phyloP scores from a whole-genome alignment of 768 basidiomycete species.

The Suillus variegatus region DNA sequence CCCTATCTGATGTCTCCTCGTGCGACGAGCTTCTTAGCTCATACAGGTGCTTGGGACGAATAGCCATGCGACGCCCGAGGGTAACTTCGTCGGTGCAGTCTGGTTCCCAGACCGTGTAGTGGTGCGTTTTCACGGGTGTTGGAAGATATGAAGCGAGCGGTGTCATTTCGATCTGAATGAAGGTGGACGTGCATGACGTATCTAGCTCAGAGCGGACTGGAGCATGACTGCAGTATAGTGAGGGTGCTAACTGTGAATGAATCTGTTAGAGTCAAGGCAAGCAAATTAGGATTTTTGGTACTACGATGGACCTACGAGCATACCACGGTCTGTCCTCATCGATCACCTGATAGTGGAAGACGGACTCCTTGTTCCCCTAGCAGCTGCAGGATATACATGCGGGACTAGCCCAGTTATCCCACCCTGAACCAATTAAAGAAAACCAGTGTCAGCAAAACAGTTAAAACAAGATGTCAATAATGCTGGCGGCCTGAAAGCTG shows the following conservation, averaged over 20 bases:
- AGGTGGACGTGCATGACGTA: no score
- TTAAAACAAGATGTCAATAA: background rate
- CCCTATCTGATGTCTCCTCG: slow-evolving; percentile 45
- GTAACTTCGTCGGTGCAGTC: slow-evolving; percentile 63
- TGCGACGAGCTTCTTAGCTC: slow-evolving; percentile 37
- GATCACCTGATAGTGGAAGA: background rate
- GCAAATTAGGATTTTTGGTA: background rate
- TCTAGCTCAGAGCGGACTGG: background rate
- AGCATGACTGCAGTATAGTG: background rate
- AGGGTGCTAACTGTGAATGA: background rate
- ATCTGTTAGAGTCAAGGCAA: background rate
- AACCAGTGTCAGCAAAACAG: background rate
- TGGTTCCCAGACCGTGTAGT: slow-evolving; percentile 60
- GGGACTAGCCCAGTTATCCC: background rate
- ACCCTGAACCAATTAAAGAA: background rate
- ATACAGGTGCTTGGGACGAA: slow-evolving; percentile 56
- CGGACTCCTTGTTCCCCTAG: background rate
- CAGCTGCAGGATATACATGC: background rate
- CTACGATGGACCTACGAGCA: background rate
- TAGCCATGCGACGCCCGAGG: slow-evolving; percentile 55
- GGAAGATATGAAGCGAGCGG: background rate
- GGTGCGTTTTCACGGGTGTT: background rate
- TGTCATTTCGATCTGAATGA: background rate
- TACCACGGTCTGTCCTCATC: background rate
- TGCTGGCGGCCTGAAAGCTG: background rate